Evolutionary conservation across 805 yeast species (phyloP).

Genomic region (Metschnikowia gelsemii): DNA sequence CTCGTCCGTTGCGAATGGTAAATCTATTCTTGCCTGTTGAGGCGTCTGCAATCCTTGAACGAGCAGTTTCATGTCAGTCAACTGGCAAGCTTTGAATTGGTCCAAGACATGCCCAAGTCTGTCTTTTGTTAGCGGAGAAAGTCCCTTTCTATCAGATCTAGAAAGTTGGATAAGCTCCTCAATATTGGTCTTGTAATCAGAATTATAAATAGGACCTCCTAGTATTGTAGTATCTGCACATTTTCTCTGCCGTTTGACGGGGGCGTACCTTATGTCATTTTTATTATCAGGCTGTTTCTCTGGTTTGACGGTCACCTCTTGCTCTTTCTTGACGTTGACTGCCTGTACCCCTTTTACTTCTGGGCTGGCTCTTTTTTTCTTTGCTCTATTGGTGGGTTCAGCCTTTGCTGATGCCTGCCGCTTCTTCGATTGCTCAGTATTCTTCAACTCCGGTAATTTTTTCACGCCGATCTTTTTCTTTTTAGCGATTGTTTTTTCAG

Average conservation of each 20-base stretch:
- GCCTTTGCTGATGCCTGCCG: conserved; percentile 4
- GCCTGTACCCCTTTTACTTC: background rate
- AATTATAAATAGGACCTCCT: conserved; percentile 24
- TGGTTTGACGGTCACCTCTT: conserved; percentile 1
- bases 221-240: conserved; percentile 15
- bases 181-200: conserved; percentile 18
- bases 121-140: conserved; percentile 19
- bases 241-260: conserved; percentile 13
- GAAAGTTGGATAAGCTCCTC: conserved; percentile 3
- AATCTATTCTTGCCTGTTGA: conserved; percentile 15
- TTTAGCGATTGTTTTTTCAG: background rate
- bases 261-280: background rate
- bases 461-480: conserved; percentile 3
- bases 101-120: conserved; percentile 4
- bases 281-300: conserved; percentile 2
- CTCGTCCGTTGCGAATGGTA: conserved; percentile 13
- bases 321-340: conserved; percentile 3
- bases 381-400: background rate
- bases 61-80: conserved; percentile 28
- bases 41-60: conserved; percentile 16
- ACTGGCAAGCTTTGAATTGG: conserved; percentile 19
- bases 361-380: conserved; percentile 4
- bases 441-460: conserved; percentile 2
- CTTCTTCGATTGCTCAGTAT: conserved; percentile 5
- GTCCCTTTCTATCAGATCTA: conserved; percentile 24